Conservation (phyloP, 306 rosid genomes). For the Geum urbanum region DNA sequence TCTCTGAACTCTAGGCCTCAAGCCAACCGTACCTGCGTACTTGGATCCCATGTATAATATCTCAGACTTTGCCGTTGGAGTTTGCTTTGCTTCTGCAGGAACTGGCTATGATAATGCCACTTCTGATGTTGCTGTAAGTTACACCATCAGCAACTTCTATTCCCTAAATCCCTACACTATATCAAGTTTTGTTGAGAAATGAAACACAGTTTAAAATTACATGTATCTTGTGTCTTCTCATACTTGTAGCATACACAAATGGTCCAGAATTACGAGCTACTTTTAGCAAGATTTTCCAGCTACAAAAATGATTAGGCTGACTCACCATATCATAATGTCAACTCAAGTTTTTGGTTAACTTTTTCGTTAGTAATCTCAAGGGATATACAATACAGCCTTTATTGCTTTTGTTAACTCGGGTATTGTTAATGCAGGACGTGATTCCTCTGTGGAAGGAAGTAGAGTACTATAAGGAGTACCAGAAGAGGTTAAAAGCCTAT, state of each 20-base stretch:
- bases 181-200: not conserved
- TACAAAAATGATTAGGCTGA: not conserved
- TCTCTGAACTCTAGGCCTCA: slow-evolving; percentile 53
- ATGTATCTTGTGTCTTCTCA: not conserved
- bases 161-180: not conserved
- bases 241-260: not conserved
- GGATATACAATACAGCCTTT: not conserved
- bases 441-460: slow-evolving; percentile 74
- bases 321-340: not conserved
- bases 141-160: not conserved
- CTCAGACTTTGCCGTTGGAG: slow-evolving; percentile 53
- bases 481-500: slow-evolving; percentile 30
- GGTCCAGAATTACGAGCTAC: not conserved
- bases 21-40: slow-evolving; percentile 48
- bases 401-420: not conserved
- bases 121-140: slow-evolving; percentile 49
- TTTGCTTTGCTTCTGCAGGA: slow-evolving; percentile 71
- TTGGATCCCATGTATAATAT: slow-evolving; percentile 48
- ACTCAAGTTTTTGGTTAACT: not conserved
- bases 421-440: slow-evolving; percentile 29
- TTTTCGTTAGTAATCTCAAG: not conserved
- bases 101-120: slow-evolving; percentile 63
- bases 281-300: no score
- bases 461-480: slow-evolving; percentile 55
- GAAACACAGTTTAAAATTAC: not conserved